Conservation (phyloP, 1,284 basidiomycete genomes). For the Cryptococcus hybrid region DNA sequence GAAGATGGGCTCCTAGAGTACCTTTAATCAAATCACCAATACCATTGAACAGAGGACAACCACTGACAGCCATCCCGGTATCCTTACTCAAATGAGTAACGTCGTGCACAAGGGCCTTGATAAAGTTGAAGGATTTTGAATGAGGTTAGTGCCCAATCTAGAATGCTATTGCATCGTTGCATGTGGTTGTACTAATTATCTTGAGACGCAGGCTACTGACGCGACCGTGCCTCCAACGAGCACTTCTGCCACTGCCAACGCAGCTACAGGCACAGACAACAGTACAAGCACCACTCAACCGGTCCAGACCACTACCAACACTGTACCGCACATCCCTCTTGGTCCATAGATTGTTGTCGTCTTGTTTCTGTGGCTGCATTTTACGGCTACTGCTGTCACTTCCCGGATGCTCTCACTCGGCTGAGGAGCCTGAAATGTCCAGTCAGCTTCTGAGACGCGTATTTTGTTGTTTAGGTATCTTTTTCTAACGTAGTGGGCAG, state of each 20-base stretch:
- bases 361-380: no score
- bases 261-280: background rate
- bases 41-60: slow-evolving; percentile 45
- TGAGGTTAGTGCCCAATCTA: slow-evolving; percentile 8
- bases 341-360: background rate
- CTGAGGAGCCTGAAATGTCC: no score
- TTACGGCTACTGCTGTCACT: no score
- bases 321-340: slow-evolving; percentile 28
- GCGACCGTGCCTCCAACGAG: background rate
- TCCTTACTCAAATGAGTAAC: slow-evolving; percentile 40
- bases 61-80: slow-evolving; percentile 42
- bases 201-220: slow-evolving; percentile 1
- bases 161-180: background rate
- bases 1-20: slow-evolving; percentile 22
- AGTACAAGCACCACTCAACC: background rate
- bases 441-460: no score
- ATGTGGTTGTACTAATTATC: no score
- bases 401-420: no score
- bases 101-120: slow-evolving; percentile 34
- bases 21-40: slow-evolving; percentile 35
- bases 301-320: slow-evolving; percentile 42
- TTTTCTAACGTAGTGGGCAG: background rate
- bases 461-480: no score
- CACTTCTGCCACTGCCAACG: slow-evolving; percentile 1
- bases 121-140: slow-evolving; percentile 30